Evolutionary conservation across 352 stramenopile species (phyloP), one percentile per base, ranked within the genome.

Genomic region (Phytophthora sansomeana): DNA sequence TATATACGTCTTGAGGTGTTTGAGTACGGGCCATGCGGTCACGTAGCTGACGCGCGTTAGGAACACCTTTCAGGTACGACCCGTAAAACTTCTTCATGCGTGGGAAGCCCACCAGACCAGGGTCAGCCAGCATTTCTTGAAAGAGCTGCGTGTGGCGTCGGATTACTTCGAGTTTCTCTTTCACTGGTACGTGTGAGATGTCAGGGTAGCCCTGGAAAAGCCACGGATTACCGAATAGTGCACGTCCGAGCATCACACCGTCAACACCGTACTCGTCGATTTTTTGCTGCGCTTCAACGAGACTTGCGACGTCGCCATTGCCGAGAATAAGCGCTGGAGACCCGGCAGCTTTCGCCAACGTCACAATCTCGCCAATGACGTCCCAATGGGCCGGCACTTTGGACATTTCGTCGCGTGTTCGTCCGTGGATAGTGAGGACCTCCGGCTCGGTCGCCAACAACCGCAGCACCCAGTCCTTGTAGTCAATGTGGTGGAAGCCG

Each of bases 1-100:
- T 42, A 49, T 86, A 92, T 14, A 89, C 79, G 53, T 92, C 83
- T 48, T 83, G 53, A 13, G 83, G 55, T 0, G 67, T 75, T 51
- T 76, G 68, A 13, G 79, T 76, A 46, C 75, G 58, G 4, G 70
- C 65, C 50, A 95, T 80, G 41, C 66, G 67, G 54, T 95, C 84
- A 19, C 81, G 80, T 46, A 95, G 53, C 24, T 86, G 69, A n/a
- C 85, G 83, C 5, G 78, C 84, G 33, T 92, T 89, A 14, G 84
- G 86, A 24, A 93, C 74, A 0, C 86, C 86, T 66, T 86, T 90
- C 14, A 95, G 63, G 38, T 95, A 95, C 38, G 77, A 80, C 5
- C 75, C 69, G 38, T 90, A 95, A 42, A 93, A 92, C 54, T 95
- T 95, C 43, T 88, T 90, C 79, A 95, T 90, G 21, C 83, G 82